phyloP scores from a whole-genome alignment of 768 basidiomycete species.

The Cytidiella melzeri region DNA sequence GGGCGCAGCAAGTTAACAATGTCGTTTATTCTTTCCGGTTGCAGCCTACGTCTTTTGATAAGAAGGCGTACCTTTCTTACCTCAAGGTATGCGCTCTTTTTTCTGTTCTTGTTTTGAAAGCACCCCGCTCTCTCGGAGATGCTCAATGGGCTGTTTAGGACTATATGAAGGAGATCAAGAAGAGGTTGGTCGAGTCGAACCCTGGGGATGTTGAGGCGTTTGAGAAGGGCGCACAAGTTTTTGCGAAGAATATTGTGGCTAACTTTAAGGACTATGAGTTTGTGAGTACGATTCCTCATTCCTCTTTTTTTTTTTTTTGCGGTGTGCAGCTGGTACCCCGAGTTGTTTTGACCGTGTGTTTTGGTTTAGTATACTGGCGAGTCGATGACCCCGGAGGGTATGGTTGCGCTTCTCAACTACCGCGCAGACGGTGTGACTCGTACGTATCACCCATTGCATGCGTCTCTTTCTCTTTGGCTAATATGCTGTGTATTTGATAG shows the following conservation, averaged over 20 bases:
- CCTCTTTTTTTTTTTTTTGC: no score
- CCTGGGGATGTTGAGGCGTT: constrained; percentile 67
- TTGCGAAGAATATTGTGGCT: constrained; percentile 82
- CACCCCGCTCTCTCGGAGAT: neutral
- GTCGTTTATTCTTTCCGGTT: constrained; percentile 90
- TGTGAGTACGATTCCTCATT: constrained; percentile 53
- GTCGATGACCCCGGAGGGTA: constrained; percentile 79
- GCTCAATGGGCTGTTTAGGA: constrained; percentile 36
- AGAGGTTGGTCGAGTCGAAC: constrained; percentile 43
- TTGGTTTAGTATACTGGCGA: constrained; percentile 69
- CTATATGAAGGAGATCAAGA: constrained; percentile 93
- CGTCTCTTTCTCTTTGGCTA: neutral
- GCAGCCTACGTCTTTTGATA: constrained; percentile 76
- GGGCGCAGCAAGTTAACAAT: constrained; percentile 77
- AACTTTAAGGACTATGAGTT: constrained; percentile 96
- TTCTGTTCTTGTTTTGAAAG: no score
- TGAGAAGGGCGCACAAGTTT: constrained; percentile 71
- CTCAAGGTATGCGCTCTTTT: constrained; percentile 63
- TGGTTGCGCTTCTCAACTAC: constrained; percentile 94
- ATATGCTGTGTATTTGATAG: constrained; percentile 33
- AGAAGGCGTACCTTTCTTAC: constrained; percentile 76
- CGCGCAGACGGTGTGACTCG: constrained; percentile 81
- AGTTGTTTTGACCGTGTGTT: constrained; percentile 2
- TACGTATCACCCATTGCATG: constrained; percentile 32
- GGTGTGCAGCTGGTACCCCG: no score